These are phyloP conservation scores for Reticulascus tulasneorum DNA, from an alignment of 2,329 filamentous ascomycete genomes.

Conservation along the genomic window DNA sequence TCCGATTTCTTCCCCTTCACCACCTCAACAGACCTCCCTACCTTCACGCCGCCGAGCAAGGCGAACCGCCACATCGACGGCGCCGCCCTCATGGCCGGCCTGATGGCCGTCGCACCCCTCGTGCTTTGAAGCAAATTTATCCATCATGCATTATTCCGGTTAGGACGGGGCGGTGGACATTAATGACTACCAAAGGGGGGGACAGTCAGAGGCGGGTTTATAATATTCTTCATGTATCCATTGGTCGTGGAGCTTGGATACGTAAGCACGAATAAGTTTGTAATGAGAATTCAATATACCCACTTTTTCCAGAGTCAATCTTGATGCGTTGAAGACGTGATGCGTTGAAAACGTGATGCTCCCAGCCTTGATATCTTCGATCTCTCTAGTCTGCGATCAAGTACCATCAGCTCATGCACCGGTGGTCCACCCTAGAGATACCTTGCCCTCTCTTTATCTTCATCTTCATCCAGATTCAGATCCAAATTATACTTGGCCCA, in stretches of 20 bases:
- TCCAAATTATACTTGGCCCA: constrained; percentile 85
- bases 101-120: not conserved
- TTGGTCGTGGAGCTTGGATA: too few species aligned
- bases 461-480: too few species aligned
- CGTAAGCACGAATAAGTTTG: constrained; percentile 2
- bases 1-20: not conserved
- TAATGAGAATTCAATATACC: constrained; percentile 1
- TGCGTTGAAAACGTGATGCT: not conserved
- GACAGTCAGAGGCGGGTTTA: too few species aligned
- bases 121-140: not conserved
- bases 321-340: too few species aligned
- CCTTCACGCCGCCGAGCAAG: not conserved
- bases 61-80: not conserved
- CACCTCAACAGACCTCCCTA: not conserved
- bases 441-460: constrained; percentile 73
- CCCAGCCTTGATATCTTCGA: too few species aligned
- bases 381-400: not conserved
- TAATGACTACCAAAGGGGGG: too few species aligned
- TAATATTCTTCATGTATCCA: too few species aligned
- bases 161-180: too few species aligned
- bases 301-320: not conserved
- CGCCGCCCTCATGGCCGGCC: not conserved
- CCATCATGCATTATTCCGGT: not conserved
- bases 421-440: constrained; percentile 46
- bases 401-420: not conserved